Evolutionary conservation across 1,284 basidiomycete species (phyloP), one percentile per base, ranked within the genome.

Genomic region (Meripilus lineatus): DNA sequence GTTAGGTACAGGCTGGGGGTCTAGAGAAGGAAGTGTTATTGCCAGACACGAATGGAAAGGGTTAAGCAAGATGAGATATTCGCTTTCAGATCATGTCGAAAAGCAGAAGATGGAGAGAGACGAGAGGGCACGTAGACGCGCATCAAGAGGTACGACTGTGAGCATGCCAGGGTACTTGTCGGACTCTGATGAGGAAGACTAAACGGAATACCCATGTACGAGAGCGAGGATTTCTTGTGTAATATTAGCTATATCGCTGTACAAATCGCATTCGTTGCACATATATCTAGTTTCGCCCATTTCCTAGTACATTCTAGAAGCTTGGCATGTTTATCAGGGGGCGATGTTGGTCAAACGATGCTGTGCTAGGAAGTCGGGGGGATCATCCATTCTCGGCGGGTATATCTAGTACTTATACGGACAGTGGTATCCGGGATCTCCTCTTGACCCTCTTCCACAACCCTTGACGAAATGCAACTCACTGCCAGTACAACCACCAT

Each of bases 11-110:
- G 68, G 70, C 14, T 72, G 71, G 34, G 74, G 55, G 15, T 20
- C 46, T n/a, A 47, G 56, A 17, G 59, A 62, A 42, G 56, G 79
- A 5, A 92, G 91, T 32, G 75, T 80, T 33, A 75, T 97, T 20
- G 93, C 92, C 3, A 76, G 87, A 50, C 93, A 97, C 57, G 89
- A 96, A 66, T 97, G 92, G 90, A 95, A 93, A 64, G 91, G 91
- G 1, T 68, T 92, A 39, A 77, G 78, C 2, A 94, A 92, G 63
- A 76, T 82, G 63, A 65, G 66, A 3, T 70, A 76, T 22, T 69
- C 66, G 4, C 58, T 95, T 37, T 85, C 92, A 58, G 90, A 94
- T 59, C 84, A 80, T 71, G 72, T 77, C 1, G 83, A 84, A 63
- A 85, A 79, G 55, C 57, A 62, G 28, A 53, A 50, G 38, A 53